Evolutionary conservation across 306 rosid genomes (phyloP), one percentile per base, ranked within the genome.

Genomic region (Astragalus membranaceus): DNA sequence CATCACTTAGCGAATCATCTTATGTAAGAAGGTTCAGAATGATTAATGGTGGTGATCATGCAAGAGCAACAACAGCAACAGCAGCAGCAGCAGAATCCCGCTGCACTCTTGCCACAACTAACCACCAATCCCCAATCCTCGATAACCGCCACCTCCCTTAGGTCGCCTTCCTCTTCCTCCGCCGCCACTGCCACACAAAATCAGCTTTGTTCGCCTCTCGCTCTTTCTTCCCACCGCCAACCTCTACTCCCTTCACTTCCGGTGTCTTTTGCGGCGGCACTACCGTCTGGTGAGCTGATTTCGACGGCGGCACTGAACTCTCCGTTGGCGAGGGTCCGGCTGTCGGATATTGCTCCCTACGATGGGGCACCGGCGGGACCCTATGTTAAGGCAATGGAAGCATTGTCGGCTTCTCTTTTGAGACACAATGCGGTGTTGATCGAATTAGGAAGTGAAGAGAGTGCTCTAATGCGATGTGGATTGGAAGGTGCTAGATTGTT

Each of bases 361-460:
- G 96, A 91, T 5, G 98, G 98, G 8, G 88, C 97, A 4, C 92
- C 97, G 4, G 62, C 74, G 1, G 89, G 84, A 54, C 16, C 80
- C 0, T 94, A 87, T 68, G 74, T 69, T 5, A 88, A 81, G 83
- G 96, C 97, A 13, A 87, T 90, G 75, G 97, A 90, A 58, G 83
- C 85, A 1, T 72, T 94, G 33, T 83, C 85, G 4, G 84, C 82
- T 53, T 90, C 98, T 58, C 79, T 94, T 81, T 70, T 74, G 95
- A 87, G 92, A 67, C 86, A 90, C 80, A 90, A 94, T 80, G 98
- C 98, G 4, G 98, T 85, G 50, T 76, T 90, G 63, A 81, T 94
- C 47, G 96, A 91, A 70, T 56, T 91, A 70, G 96, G 94, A 26
- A 75, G 56, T 67, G 97, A 83, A 2, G 96, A 82, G 46, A 70